Evolutionary conservation across 2,329 filamentous ascomycete species (phyloP).

Genomic region (Pseudogymnoascus verrucosus): DNA sequence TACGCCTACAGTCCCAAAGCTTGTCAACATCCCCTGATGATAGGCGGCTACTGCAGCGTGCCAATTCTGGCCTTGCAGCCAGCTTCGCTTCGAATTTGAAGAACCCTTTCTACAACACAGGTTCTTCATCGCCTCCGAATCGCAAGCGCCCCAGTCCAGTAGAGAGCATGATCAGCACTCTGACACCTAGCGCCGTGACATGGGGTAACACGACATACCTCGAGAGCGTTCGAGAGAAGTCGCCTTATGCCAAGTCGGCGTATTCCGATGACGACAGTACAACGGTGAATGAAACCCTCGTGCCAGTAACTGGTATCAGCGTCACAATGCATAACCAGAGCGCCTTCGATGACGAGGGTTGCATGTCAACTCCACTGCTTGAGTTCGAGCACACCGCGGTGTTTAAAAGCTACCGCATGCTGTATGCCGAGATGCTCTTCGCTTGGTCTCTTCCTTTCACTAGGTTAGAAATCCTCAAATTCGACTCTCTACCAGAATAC

Average conservation of each 20-base stretch:
- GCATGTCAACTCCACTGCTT: constrained; percentile 51
- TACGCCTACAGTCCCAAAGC: constrained; percentile 40
- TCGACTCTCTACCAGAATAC: constrained; percentile 52
- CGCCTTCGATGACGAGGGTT: constrained; percentile 62
- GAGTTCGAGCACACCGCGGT: constrained; percentile 38
- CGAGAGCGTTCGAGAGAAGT: constrained; percentile 29
- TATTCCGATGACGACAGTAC: constrained; percentile 25
- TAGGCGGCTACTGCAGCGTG: constrained; percentile 40
- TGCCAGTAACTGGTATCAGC: constrained; percentile 24
- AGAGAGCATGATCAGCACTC: constrained; percentile 49
- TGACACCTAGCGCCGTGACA: constrained; percentile 36
- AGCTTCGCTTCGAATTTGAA: constrained; percentile 49
- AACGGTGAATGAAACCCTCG: constrained; percentile 10
- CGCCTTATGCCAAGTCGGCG: constrained; percentile 16
- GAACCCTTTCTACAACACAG: constrained; percentile 27
- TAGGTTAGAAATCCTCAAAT: constrained; percentile 61
- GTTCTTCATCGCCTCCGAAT: constrained; percentile 38
- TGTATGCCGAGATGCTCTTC: constrained; percentile 61
- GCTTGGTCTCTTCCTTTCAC: constrained; percentile 57
- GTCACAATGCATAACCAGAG: constrained; percentile 53
- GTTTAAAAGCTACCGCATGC: constrained; percentile 54
- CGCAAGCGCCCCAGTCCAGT: constrained; percentile 53
- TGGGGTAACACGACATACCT: constrained; percentile 32
- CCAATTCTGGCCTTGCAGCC: constrained; percentile 48
- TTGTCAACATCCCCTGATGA: constrained; percentile 54